Evolutionary conservation across 2,329 filamentous ascomycete species (phyloP), one percentile per base, ranked within the genome.

Genomic region (Venturia aucupariae): DNA sequence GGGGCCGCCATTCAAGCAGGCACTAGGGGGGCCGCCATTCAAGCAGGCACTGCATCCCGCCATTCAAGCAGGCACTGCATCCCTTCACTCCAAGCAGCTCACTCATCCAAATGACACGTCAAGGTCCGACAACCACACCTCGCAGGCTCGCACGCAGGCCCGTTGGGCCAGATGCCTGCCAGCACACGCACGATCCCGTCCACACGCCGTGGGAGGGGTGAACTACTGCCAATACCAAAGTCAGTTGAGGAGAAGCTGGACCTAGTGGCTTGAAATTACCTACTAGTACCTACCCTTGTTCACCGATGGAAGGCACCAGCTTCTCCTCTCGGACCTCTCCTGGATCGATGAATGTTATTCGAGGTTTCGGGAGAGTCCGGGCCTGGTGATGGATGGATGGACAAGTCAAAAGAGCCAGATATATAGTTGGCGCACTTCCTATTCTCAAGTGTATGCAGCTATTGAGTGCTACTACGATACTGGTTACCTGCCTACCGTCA

Each of bases 111-210:
- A 35, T 57, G 51, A 57, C 51, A 57, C 51, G 51, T 57, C 51
- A 57, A 35, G 51, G 27, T 57, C 51, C 51, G 27, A 32, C 48
- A 22, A 46, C 44, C 19, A 24, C 44, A n/a, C 44, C 44, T 48
- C 44, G 17, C 24, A 11, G 27, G 15, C 44, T 48, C 44, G 17
- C 24, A 11, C 51, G 15, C 30, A 32, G 6, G 5, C 30, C 30
- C 27, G 51, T 32, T 55, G 48, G 48, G 24, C 15, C 51, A n/a
- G 51, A 57, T 57, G 51, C 51, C 51, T 57, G 51, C 51, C 51
- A 57, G 51, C 51, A 57, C 27, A 57, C 51, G 27, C 27, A 57
- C 51, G 27, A 32, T 35, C 30, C 51, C 10, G 27, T 7, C 48
- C 24, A 17, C 7, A 30, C 48, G 30, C 30, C 17, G 48, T 55